Conservation (phyloP, 2,329 filamentous ascomycete species). For the Sarocladium brachiariae region DNA sequence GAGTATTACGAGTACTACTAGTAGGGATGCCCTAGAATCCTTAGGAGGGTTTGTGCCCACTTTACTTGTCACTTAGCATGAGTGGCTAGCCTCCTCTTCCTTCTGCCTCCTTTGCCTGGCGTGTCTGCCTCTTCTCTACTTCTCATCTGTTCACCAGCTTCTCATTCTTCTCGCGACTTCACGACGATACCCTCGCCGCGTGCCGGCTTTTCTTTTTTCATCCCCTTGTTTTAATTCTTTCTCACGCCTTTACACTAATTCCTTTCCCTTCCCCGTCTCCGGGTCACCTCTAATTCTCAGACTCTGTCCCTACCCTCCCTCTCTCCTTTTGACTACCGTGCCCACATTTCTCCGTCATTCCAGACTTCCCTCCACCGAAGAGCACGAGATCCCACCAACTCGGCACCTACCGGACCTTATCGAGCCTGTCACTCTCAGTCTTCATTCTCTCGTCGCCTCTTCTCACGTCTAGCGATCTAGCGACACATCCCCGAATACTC, state of each 20-base stretch:
- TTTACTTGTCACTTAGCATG: too few relatives aligned
- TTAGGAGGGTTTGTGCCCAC: too few relatives aligned
- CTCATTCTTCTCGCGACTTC: slow-evolving; percentile 1
- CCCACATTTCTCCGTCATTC: slow-evolving; percentile 5
- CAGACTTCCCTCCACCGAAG: not conserved
- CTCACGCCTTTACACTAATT: slow-evolving; percentile 5
- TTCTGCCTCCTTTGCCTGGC: not conserved
- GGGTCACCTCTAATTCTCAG: not conserved
- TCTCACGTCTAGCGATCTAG: too few relatives aligned
- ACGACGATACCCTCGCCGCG: slow-evolving; percentile 6
- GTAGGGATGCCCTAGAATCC: too few relatives aligned
- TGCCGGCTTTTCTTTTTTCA: slow-evolving; percentile 9
- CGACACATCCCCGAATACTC: too few relatives aligned
- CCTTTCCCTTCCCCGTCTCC: not conserved
- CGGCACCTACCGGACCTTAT: not conserved
- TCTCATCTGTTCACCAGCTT: not conserved
- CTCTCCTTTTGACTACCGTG: not conserved
- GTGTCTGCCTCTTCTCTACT: not conserved
- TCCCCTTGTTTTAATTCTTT: slow-evolving; percentile 11
- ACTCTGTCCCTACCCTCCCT: slow-evolving; percentile 4
- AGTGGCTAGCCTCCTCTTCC: not conserved
- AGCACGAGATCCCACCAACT: not conserved
- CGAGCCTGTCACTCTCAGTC: not conserved
- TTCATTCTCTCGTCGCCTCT: too few relatives aligned
- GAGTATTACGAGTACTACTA: too few relatives aligned